Percentiles rank a stretch among this genome's conserved stretches.
phyloP scores from a whole-genome alignment of 495 filamentous ascomycete species.

The Bombardia bombarda region DNA sequence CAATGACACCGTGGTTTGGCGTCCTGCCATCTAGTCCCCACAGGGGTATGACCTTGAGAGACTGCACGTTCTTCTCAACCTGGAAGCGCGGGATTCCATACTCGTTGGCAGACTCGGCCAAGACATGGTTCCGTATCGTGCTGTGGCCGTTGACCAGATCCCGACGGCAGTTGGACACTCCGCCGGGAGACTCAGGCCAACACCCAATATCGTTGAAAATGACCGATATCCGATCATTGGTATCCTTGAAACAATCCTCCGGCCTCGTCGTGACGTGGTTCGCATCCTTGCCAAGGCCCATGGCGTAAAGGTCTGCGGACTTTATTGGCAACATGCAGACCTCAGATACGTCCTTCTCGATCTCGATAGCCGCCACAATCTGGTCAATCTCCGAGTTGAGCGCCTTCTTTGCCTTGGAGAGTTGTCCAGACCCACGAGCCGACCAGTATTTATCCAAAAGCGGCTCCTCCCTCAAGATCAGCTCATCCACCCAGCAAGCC shows the following conservation, averaged over 20 bases:
- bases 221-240: slow-evolving; percentile 49
- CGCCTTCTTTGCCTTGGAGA: slow-evolving; percentile 45
- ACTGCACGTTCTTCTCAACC: slow-evolving; percentile 58
- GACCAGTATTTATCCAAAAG: slow-evolving; percentile 52
- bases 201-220: slow-evolving; percentile 57
- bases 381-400: slow-evolving; percentile 48
- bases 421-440: slow-evolving; percentile 45
- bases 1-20: slow-evolving; percentile 56
- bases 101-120: slow-evolving; percentile 59
- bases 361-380: slow-evolving; percentile 53
- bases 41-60: slow-evolving; percentile 55
- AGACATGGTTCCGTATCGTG: slow-evolving; percentile 58
- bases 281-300: slow-evolving; percentile 55
- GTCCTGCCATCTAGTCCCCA: slow-evolving; percentile 60
- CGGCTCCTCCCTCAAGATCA: slow-evolving; percentile 46
- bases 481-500: slow-evolving; percentile 57
- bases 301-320: slow-evolving; percentile 54
- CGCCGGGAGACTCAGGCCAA: slow-evolving; percentile 60
- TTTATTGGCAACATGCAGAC: slow-evolving; percentile 53
- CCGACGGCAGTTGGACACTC: slow-evolving; percentile 59
- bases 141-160: slow-evolving; percentile 58
- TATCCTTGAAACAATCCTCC: slow-evolving; percentile 37
- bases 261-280: slow-evolving; percentile 35
- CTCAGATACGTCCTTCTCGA: slow-evolving; percentile 51
- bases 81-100: slow-evolving; percentile 59